Conservation (phyloP, 208 protist species). For the Strigomonas culicis region DNA sequence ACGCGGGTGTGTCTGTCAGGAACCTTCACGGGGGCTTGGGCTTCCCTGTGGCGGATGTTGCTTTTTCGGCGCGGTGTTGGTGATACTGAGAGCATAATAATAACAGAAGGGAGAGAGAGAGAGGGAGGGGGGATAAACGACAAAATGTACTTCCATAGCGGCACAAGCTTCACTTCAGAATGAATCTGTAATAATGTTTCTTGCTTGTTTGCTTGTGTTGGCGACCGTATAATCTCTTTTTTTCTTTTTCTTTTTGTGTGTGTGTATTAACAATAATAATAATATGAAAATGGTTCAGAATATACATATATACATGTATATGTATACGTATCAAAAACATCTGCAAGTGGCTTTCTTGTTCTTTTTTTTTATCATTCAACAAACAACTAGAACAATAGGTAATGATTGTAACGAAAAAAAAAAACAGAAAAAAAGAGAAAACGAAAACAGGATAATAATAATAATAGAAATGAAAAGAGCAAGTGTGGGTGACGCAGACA, state of each 20-base stretch:
- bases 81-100: not conserved
- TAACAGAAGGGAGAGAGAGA: not conserved
- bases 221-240: not conserved
- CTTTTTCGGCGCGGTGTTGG: not conserved
- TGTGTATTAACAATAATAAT: not conserved
- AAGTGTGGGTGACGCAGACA: conserved; percentile 3
- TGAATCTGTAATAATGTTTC: not conserved
- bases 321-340: conserved; percentile 5
- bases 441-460: not conserved
- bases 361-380: not conserved
- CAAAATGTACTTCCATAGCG: too few relatives aligned
- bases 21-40: too few relatives aligned
- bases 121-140: too few relatives aligned
- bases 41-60: not conserved
- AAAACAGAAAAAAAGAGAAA: conserved; percentile 7
- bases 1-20: not conserved
- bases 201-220: not conserved
- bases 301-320: conserved; percentile 8
- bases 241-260: conserved; percentile 10
- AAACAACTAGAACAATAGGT: not conserved
- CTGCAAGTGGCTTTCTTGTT: not conserved
- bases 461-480: conserved; percentile 16
- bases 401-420: conserved; percentile 8
- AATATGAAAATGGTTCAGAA: conserved; percentile 2
- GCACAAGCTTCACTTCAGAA: too few relatives aligned